phyloP scores from a whole-genome alignment of 805 yeast species.

The Yamadazyma olivae region DNA sequence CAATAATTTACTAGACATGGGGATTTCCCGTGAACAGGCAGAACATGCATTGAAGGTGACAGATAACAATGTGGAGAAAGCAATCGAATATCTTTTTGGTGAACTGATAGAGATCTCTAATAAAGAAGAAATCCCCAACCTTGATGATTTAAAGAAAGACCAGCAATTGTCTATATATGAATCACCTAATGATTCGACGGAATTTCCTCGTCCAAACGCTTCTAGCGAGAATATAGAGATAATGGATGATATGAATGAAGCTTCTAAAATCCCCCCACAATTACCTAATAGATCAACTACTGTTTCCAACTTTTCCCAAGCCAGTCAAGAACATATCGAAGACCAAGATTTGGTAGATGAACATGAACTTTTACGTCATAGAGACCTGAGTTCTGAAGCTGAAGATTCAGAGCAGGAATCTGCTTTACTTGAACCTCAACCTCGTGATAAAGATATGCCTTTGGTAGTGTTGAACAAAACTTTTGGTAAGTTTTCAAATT shows the following conservation, averaged over 20 bases:
- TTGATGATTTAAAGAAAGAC: not conserved
- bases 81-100: conserved; percentile 30
- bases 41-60: conserved; percentile 31
- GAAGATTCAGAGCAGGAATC: conserved; percentile 2
- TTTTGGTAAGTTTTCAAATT: conserved; percentile 1
- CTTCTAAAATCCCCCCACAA: not conserved
- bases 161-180: not conserved
- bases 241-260: not conserved
- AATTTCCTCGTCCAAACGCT: not conserved
- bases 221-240: not conserved
- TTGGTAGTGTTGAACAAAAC: conserved; percentile 5
- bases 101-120: conserved; percentile 20
- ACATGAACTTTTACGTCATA: not conserved
- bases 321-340: conserved; percentile 1
- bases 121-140: conserved; percentile 10
- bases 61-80: conserved; percentile 23
- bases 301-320: not conserved
- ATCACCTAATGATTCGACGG: not conserved
- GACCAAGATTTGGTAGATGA: not conserved
- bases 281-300: not conserved
- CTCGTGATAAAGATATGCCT: conserved; percentile 4
- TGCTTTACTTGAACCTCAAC: conserved; percentile 1
- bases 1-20: conserved; percentile 28
- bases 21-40: conserved; percentile 36
- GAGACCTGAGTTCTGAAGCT: not conserved